Evolutionary conservation across 768 basidiomycete genomes (phyloP), one percentile per base, ranked within the genome.

Genomic region (Pluteus cervinus): DNA sequence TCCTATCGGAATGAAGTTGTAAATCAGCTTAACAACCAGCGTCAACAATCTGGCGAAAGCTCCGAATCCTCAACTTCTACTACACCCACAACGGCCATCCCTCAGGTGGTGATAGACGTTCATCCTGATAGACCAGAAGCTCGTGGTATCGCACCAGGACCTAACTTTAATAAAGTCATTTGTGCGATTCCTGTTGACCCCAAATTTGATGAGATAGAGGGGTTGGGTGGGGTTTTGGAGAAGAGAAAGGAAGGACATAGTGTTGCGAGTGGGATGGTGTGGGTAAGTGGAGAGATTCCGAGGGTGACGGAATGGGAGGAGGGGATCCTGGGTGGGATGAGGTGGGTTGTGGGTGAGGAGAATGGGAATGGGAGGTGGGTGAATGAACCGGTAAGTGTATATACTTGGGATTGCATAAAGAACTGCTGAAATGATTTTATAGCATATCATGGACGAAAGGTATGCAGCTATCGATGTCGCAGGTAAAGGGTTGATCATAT

Each of bases 361-460:
- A 29, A 36, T 21, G 36, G 37, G n/a, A 43, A 55, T 12, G 66
- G 65, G 8, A 50, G 52, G 44, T 71, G 82, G 83, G 56, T 66
- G 23, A 56, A 61, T 15, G 81, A 85, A 50, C 68, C 72, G 57
- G 81, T 79, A 38, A 32, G 48, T 30, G 8, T n/a, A 5, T 37
- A 25, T 31, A 23, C 21, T 31, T 14, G 17, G 10, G 11, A 14
- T 17, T n/a, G 7, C 24, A 17, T 24, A 20, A 11, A 18, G 11
- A 2, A 9, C 23, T 7, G 15, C 20, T 30, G n/a, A 20, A 18
- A 30, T 12, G 10, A 25, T 39, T 26, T 9, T 29, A 4, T 40
- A 89, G 84, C 68, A 81, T 33, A 76, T 91, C 45, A 77, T 81
- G 77, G 88, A 90, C 47, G 89, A 91, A 52, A 68, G 89, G 16